Conservation (phyloP, 768 basidiomycete genomes). For the Mycena epipterygia region DNA sequence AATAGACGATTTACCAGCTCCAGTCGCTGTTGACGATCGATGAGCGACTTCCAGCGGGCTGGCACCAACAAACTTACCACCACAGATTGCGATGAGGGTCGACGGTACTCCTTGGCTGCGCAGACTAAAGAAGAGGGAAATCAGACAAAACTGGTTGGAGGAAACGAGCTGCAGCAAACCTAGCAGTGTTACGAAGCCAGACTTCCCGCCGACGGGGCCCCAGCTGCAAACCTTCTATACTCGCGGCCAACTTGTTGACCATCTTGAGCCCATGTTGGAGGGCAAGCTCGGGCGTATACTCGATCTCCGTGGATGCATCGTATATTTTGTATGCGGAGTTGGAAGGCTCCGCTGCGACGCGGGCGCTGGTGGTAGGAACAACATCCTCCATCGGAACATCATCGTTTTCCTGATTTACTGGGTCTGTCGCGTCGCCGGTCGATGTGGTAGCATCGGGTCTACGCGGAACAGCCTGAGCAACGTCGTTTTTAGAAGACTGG, state of each 20-base stretch:
- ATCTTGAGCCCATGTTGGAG: slow-evolving; percentile 62
- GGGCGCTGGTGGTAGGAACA: background rate
- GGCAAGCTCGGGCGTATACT: slow-evolving; percentile 62
- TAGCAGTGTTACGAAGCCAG: slow-evolving; percentile 67
- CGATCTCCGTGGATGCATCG: slow-evolving; percentile 56
- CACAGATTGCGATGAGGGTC: slow-evolving; percentile 76
- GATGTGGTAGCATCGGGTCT: background rate
- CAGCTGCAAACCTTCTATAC: slow-evolving; percentile 59
- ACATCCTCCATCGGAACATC: slow-evolving; percentile 21
- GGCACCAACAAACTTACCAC: slow-evolving; percentile 54
- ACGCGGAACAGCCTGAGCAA: background rate
- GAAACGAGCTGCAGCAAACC: slow-evolving; percentile 46
- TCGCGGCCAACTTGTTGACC: slow-evolving; percentile 48
- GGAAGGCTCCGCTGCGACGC: background rate
- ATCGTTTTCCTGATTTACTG: background rate
- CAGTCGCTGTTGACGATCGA: slow-evolving; percentile 58
- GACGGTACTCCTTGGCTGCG: slow-evolving; percentile 64
- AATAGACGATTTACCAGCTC: slow-evolving; percentile 73
- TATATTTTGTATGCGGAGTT: slow-evolving; percentile 53
- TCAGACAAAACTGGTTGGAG: background rate
- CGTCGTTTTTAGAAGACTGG: background rate
- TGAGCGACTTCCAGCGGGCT: background rate
- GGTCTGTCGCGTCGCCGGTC: background rate
- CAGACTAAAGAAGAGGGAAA: slow-evolving; percentile 52
- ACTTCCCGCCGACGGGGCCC: slow-evolving; percentile 71